phyloP scores from a whole-genome alignment of 352 stramenopile species.

The Globisporangium barbulae region DNA sequence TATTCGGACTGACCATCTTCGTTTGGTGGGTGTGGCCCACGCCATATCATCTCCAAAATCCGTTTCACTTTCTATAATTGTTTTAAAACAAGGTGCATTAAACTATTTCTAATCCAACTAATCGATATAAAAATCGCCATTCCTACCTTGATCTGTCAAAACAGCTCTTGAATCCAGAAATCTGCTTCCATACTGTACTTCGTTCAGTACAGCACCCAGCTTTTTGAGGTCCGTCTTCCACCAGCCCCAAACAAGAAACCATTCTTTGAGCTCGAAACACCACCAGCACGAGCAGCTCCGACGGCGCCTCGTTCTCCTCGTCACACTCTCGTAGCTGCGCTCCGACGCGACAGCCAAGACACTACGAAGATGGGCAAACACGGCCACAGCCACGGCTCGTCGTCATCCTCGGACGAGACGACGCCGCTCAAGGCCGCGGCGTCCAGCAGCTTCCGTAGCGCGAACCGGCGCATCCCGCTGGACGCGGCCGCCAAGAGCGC shows the following conservation, averaged over 20 bases:
- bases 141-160: background rate
- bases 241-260: background rate
- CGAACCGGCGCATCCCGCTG: conserved; percentile 49
- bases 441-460: conserved; percentile 12
- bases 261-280: background rate
- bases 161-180: background rate
- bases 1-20: too few relatives aligned
- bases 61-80: background rate
- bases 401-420: conserved; percentile 40
- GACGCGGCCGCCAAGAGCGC: conserved; percentile 45
- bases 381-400: conserved; percentile 20
- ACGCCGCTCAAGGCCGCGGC: conserved; percentile 45
- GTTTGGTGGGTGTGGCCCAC: background rate
- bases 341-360: background rate
- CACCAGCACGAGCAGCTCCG: background rate
- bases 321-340: background rate
- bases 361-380: conserved; percentile 1
- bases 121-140: background rate
- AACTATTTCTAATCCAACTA: background rate
- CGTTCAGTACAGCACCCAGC: too few relatives aligned
- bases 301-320: background rate
- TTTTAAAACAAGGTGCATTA: background rate
- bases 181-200: background rate
- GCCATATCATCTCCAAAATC: background rate
- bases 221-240: background rate